Percentiles rank a stretch among this genome's conserved stretches.
Evolutionary conservation across 75 land plant genomes (phyloP).

Genomic region (Cryptomeria japonica): DNA sequence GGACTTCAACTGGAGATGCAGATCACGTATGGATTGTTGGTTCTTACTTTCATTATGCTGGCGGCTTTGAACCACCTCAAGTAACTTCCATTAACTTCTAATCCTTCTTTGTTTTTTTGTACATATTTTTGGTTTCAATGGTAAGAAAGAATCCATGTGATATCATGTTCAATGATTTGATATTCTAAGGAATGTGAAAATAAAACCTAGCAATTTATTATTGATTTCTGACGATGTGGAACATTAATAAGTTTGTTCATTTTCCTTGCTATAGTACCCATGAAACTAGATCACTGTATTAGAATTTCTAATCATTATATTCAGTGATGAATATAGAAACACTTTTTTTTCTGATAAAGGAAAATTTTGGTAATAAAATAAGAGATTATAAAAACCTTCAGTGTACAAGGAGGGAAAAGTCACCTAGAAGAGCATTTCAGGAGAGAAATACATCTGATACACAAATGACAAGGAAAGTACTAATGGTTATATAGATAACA

Average conservation of each 20-base stretch:
- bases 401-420: no score
- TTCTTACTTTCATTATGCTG: constrained; percentile 91
- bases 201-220: neutral
- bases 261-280: neutral
- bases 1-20: constrained; percentile 95
- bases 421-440: no score
- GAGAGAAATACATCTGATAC: no score
- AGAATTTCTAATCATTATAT: neutral
- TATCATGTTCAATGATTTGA: neutral
- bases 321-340: neutral
- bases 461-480: no score
- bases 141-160: neutral
- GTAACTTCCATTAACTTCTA: constrained; percentile 30
- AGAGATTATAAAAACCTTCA: no score
- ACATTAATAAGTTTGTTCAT: neutral
- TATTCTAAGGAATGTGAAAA: neutral
- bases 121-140: neutral
- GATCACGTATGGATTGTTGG: constrained; percentile 96
- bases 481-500: no score
- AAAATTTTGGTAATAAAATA: no score
- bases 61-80: constrained; percentile 91
- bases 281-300: neutral
- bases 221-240: neutral
- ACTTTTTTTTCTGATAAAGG: neutral
- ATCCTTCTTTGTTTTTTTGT: neutral